These are phyloP conservation scores for Westerdykella sp. DNA, from an alignment of 2,329 filamentous ascomycete genomes.

Conservation along the genomic window DNA sequence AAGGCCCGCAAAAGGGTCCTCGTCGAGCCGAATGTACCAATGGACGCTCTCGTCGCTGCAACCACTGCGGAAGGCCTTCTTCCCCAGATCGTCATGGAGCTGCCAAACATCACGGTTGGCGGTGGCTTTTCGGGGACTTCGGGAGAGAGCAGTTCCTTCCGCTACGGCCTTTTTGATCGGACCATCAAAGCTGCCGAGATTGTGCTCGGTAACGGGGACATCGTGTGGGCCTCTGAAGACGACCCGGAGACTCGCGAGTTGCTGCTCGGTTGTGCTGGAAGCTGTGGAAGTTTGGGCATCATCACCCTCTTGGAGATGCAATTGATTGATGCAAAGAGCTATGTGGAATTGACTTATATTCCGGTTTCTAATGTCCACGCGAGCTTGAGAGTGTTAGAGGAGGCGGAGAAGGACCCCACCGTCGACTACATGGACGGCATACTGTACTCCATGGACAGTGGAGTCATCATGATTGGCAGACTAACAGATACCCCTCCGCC, in stretches of 20 bases:
- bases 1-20: constrained; percentile 47
- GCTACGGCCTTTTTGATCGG: constrained; percentile 59
- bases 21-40: constrained; percentile 64
- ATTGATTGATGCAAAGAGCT: constrained; percentile 49
- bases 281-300: constrained; percentile 56
- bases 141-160: constrained; percentile 62
- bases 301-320: constrained; percentile 56
- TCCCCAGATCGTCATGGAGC: constrained; percentile 64
- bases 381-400: constrained; percentile 45
- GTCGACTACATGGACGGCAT: constrained; percentile 68
- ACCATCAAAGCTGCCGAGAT: constrained; percentile 59
- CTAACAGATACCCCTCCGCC: constrained; percentile 46
- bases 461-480: constrained; percentile 56
- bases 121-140: constrained; percentile 62
- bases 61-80: constrained; percentile 52
- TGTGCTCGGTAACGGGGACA: constrained; percentile 53
- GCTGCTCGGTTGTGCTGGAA: constrained; percentile 54
- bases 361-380: constrained; percentile 47
- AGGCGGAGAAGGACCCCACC: constrained; percentile 36
- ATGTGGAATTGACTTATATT: constrained; percentile 58
- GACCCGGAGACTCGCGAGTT: constrained; percentile 46
- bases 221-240: constrained; percentile 44
- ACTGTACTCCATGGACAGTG: constrained; percentile 50
- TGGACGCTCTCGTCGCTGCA: constrained; percentile 57
- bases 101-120: constrained; percentile 63